Base-by-base conservation (phyloP, 2,329 filamentous ascomycete species). In the Aspergillus sp. region DNA sequence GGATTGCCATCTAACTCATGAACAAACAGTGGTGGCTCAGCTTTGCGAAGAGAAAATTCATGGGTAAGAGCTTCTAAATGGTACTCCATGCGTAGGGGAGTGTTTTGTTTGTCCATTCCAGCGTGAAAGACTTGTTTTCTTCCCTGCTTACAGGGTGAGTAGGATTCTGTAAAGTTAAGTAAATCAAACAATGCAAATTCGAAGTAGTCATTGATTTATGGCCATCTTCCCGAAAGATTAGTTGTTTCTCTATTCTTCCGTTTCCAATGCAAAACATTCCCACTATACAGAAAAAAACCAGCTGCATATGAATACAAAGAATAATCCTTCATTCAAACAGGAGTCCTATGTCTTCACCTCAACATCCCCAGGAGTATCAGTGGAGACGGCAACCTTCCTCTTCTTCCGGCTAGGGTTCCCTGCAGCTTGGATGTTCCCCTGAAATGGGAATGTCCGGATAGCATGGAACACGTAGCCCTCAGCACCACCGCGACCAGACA, bases 1-100 rank as follows among this genome's bases (percentile, higher is more conserved):
- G 19, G 19, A 19, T 19, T 19, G 19, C 19, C 19, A 19, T 19
- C 19, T 19, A 19, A 19, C 19, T 19, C 19, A 2, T 19, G 19
- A 19, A 19, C 19, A 19, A 19, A 69, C 80, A 94, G 82, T 97
- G 91, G 88, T 98, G 93, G 93, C 72, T 98, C 67, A 97, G 93
- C 77, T 98, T 96, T 68, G 88, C 87, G 45, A 97, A 97, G 83
- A 84, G 93, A 73, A 96, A 96, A 81, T 98, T 98, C 66, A 97
- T 98, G 93, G 90, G 90, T 68, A 97, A 97, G 81, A 80, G 81
- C 57, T 74, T 93, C 71, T 90, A 76, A 56, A 60, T 62, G 46
- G 29, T 50, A 47, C 19, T 19, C 19, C 30, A 52, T 52, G 48
- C 52, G 57, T 8, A 26, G 36, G 52, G 43, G 48, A 54, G 42